phyloP scores from a whole-genome alignment of 768 basidiomycete species.

The Lentinula guzmanii region DNA sequence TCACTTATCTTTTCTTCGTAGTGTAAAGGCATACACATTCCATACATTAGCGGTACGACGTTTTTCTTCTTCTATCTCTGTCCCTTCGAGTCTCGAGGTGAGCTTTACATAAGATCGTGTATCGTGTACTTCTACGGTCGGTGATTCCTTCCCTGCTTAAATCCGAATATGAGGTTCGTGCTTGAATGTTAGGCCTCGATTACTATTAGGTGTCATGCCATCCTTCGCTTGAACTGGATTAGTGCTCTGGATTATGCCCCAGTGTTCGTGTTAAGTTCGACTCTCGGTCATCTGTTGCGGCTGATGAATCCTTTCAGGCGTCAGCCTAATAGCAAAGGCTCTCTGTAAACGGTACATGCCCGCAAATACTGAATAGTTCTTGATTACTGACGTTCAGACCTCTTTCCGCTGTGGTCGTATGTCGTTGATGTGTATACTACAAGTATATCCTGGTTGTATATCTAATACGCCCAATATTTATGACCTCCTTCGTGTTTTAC shows the following conservation, averaged over 20 bases:
- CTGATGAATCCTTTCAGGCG: neutral
- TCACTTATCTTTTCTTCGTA: neutral
- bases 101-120: constrained; percentile 5
- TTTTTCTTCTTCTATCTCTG: neutral
- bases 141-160: neutral
- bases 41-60: constrained; percentile 3
- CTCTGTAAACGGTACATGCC: neutral
- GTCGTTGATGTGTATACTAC: too few species aligned
- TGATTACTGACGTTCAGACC: too few species aligned
- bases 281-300: neutral
- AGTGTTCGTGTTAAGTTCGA: constrained; percentile 2
- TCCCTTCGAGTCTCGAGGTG: constrained; percentile 1
- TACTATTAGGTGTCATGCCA: neutral
- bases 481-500: constrained; percentile 11
- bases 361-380: neutral
- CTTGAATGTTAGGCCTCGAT: neutral
- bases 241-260: neutral
- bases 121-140: constrained; percentile 8
- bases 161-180: constrained; percentile 3
- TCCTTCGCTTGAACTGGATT: neutral
- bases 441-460: too few species aligned
- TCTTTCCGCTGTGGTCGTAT: too few species aligned
- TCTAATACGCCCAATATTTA: neutral
- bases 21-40: neutral
- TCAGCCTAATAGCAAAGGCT: neutral